Evolutionary conservation across 805 yeast genomes (phyloP).

Genomic region (Hanseniaspora singularis): DNA sequence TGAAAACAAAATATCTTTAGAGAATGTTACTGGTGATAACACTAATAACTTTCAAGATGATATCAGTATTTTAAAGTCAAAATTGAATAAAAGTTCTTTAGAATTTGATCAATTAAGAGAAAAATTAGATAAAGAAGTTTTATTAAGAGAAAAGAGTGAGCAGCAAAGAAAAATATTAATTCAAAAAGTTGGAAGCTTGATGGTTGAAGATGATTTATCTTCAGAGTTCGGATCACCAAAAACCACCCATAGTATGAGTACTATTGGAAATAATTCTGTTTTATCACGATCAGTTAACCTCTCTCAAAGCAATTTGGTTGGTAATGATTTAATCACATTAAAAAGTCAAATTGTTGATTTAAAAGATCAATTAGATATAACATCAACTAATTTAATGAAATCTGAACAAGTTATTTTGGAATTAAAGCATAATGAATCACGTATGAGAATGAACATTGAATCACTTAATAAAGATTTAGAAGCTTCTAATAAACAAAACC

Average conservation of each 20-base stretch:
- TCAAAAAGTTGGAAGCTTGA: neutral
- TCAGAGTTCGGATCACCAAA: neutral
- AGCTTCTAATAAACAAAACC: constrained; percentile 43
- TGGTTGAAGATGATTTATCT: too few species aligned
- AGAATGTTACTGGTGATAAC: constrained; percentile 22
- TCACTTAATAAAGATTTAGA: constrained; percentile 38
- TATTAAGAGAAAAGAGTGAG: constrained; percentile 41
- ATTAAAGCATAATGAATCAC: constrained; percentile 31
- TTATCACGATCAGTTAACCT: neutral
- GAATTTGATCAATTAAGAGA: constrained; percentile 40
- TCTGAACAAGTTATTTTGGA: constrained; percentile 23
- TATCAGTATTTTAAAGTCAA: constrained; percentile 15
- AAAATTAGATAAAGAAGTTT: constrained; percentile 41
- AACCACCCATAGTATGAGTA: too few species aligned
- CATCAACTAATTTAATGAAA: constrained; percentile 5
- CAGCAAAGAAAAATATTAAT: constrained; percentile 28
- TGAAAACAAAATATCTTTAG: constrained; percentile 22
- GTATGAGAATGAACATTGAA: constrained; percentile 17
- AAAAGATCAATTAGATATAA: constrained; percentile 5
- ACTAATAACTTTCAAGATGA: constrained; percentile 23
- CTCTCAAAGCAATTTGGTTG: too few species aligned
- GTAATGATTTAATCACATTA: too few species aligned
- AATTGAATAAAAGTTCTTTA: constrained; percentile 18
- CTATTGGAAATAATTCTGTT: too few species aligned
- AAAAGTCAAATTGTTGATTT: constrained; percentile 9